phyloP scores from a whole-genome alignment of 495 filamentous ascomycete genomes.

The Neurospora sp. region DNA sequence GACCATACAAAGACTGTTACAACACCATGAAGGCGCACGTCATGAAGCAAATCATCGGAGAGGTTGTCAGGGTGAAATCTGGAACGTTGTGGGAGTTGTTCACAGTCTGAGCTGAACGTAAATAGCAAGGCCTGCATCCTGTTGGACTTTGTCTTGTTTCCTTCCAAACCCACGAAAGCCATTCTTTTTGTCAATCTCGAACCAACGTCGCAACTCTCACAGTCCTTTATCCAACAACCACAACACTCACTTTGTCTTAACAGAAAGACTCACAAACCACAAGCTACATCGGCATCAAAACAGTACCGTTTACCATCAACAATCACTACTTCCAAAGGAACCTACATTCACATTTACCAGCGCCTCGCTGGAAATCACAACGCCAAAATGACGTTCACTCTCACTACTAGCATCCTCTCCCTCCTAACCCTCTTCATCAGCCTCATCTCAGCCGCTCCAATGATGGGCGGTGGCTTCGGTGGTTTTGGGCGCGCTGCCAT shows the following conservation, averaged over 20 bases:
- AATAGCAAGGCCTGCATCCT: background rate
- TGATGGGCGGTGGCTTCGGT: background rate
- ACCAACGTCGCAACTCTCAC: background rate
- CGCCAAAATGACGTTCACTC: background rate
- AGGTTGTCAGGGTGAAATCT: background rate
- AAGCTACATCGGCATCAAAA: background rate
- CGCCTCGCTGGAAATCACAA: background rate
- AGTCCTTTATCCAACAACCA: background rate
- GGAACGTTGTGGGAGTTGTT: background rate
- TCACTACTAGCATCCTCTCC: background rate
- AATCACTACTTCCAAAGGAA: background rate
- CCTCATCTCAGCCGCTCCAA: background rate
- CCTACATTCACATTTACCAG: background rate
- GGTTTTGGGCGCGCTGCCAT: background rate
- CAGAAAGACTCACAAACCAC: background rate
- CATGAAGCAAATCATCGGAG: background rate
- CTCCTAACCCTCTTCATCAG: background rate
- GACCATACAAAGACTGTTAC: background rate
- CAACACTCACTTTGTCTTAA: background rate
- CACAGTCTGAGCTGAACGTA: background rate
- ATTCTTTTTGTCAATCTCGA: background rate
- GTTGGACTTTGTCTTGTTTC: background rate
- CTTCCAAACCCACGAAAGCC: background rate
- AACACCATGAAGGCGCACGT: background rate
- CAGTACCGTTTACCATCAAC: background rate